A percentile compares a stretch with the other conserved stretches of the same genome.
These are phyloP conservation scores for Nemania sp. DNA, from an alignment of 2,329 filamentous ascomycete species.

Conservation along the genomic window DNA sequence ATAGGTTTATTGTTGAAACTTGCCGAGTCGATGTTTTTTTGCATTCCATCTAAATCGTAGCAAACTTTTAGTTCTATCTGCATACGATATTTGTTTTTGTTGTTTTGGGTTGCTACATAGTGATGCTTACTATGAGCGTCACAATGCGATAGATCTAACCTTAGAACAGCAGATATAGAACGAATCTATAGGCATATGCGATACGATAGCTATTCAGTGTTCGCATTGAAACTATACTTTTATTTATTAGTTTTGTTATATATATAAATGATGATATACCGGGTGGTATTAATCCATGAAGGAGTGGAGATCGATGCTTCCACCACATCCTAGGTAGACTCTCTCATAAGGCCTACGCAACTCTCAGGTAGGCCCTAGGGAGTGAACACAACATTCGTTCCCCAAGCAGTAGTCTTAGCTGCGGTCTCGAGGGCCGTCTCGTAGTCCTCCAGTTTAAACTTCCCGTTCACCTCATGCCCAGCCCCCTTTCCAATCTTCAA, in stretches of 20 bases:
- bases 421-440: constrained; percentile 49
- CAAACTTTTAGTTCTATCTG: too few species aligned
- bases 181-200: too few species aligned
- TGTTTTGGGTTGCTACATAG: too few species aligned
- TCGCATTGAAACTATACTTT: neutral
- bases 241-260: neutral
- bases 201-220: too few species aligned
- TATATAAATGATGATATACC: neutral
- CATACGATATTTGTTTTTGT: too few species aligned
- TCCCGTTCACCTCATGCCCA: constrained; percentile 48
- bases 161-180: too few species aligned
- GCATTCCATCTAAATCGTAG: neutral
- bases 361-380: too few species aligned
- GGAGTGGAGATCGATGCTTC: neutral
- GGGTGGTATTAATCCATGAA: neutral
- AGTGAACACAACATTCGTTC: constrained; percentile 37
- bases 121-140: too few species aligned
- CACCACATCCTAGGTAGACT: too few species aligned
- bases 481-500: constrained; percentile 52
- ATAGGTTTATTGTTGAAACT: too few species aligned
- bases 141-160: too few species aligned
- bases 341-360: too few species aligned
- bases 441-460: constrained; percentile 52
- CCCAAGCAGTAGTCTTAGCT: constrained; percentile 44
- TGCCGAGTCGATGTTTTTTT: neutral